Evolutionary conservation across 257 asterid genomes (phyloP).

Genomic region (Ophiorrhiza pumila): DNA sequence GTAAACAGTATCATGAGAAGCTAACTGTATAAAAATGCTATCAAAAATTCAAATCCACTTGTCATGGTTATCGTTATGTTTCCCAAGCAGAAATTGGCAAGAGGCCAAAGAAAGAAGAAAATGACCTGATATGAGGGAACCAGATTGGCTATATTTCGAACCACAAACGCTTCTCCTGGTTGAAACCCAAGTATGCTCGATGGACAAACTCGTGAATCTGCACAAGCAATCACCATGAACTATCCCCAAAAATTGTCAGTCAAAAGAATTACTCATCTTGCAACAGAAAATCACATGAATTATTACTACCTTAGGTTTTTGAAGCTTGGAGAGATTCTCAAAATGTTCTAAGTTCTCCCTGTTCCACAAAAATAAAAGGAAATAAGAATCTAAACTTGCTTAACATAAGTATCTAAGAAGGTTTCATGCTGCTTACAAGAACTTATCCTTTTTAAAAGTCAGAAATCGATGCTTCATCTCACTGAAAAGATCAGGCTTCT

Average conservation of each 20-base stretch:
- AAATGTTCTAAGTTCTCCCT: conserved; percentile 72
- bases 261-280: conserved; percentile 9
- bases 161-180: conserved; percentile 93
- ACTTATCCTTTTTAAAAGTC: conserved; percentile 71
- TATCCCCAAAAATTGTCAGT: conserved; percentile 50
- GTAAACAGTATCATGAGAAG: neutral
- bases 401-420: neutral
- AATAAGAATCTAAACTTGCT: neutral
- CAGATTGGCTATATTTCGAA: conserved; percentile 89
- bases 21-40: neutral
- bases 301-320: conserved; percentile 71
- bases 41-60: neutral
- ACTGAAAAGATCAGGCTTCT: conserved; percentile 48
- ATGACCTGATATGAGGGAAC: conserved; percentile 86
- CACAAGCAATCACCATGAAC: conserved; percentile 99
- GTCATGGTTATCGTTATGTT: neutral
- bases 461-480: conserved; percentile 73
- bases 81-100: conserved; percentile 8
- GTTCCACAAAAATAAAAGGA: conserved; percentile 15
- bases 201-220: conserved; percentile 96
- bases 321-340: conserved; percentile 63
- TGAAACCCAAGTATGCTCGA: conserved; percentile 84
- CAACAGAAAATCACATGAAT: neutral
- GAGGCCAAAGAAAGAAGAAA: neutral
- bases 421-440: conserved; percentile 51